Conservation (phyloP, 257 asterid species). For the Ophiorrhiza pumila region DNA sequence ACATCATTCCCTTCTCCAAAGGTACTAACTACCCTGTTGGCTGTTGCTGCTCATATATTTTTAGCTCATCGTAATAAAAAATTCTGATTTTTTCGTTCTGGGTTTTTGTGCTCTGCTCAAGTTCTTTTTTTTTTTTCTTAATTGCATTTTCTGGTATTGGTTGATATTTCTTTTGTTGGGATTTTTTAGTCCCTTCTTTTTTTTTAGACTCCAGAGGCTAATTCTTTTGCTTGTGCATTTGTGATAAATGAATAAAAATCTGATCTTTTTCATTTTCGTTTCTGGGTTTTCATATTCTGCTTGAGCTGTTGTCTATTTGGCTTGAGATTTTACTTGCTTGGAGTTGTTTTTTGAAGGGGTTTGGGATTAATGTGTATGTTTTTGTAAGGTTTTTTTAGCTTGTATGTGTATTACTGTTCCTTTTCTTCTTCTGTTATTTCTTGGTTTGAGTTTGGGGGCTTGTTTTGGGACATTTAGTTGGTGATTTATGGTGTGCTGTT, state of each 20-base stretch:
- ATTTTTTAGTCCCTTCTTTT: background rate
- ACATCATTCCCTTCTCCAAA: conserved; percentile 83
- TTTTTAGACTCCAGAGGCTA: background rate
- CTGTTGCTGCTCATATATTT: too few relatives aligned
- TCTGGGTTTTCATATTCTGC: background rate
- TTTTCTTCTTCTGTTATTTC: background rate
- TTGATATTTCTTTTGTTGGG: background rate
- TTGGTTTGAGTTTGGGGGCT: background rate
- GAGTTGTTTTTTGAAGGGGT: background rate
- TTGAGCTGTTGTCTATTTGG: background rate
- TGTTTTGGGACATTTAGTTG: background rate
- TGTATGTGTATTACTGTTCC: background rate
- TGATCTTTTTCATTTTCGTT: background rate
- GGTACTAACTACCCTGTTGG: conserved; percentile 32
- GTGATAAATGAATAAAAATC: background rate
- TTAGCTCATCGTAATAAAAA: too few relatives aligned
- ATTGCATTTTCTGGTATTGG: background rate
- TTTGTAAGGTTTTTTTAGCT: background rate
- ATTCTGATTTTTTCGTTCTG: background rate
- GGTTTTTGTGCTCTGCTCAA: background rate
- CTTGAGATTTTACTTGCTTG: background rate
- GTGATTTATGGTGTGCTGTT: conserved; percentile 1
- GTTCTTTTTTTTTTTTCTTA: background rate
- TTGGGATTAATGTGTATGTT: background rate
- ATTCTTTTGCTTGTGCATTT: background rate